Base-by-base conservation (phyloP, 306 rosid genomes). In the Malus fusca region DNA sequence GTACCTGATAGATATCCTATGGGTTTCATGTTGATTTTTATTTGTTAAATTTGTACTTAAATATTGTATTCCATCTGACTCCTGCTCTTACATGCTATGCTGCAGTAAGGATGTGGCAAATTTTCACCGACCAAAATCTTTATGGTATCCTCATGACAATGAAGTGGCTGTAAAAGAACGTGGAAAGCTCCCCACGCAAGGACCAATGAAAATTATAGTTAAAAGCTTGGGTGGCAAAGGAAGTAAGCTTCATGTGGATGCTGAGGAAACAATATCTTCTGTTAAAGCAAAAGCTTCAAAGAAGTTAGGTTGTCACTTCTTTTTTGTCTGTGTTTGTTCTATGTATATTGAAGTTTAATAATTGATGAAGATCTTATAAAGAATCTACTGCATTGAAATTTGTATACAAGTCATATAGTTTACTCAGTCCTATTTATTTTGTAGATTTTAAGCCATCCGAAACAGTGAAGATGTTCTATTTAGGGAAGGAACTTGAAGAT, bases 151-250 rank as follows among this genome's bases (percentile, higher is more conserved):
- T 68, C 98, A 92, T 52, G 98, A 90, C 85, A 94, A 78, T 79
- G 89, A 75, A 78, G 84, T 92, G 86, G 93, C 88, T 79, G 83
- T 94, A 77, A 94, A 83, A 82, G 92, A 90, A 83, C 97, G 86
- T 84, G 86, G 90, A 62, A 92, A 92, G 88, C 80, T 94, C 72
- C 89, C 96, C 43, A 86, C 83, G 40, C 84, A 85, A 43, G 96
- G 95, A 80, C 80, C 95, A 31, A 92, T 92, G 97, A 92, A 92
- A 83, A 76, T 94, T 81, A 85, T 94, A 62, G 77, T 94, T 81
- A 94, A 89, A 87, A 90, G 98, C 87, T 84, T 94, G 87, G 98
- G 97, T 70, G 98, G 98, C 75, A 94, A 86, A 78, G 98, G 97
- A 73, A 85, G 89, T 83, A 94, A 92, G 82, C 78, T 90, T 82